Percentiles rank a stretch among this genome's conserved stretches.
Conservation (phyloP, 2,329 filamentous ascomycete genomes). For the Pseudocercospora fuligena region DNA sequence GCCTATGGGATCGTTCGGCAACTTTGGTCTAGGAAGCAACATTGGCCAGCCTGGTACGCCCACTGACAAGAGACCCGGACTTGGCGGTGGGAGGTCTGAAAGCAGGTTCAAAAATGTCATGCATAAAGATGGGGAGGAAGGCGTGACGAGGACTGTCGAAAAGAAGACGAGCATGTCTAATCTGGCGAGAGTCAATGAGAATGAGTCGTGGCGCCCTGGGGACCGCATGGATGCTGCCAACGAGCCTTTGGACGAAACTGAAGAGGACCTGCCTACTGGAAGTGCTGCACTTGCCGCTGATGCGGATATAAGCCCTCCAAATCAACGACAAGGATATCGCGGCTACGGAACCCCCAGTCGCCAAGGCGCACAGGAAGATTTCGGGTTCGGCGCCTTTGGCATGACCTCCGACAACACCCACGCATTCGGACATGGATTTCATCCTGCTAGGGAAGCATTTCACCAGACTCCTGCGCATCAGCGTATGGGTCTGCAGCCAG, state of each 20-base stretch:
- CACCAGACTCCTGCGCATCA: constrained; percentile 59
- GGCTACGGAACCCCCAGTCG: constrained; percentile 52
- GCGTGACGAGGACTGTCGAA: constrained; percentile 47
- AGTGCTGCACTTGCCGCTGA: constrained; percentile 76
- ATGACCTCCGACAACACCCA: constrained; percentile 58
- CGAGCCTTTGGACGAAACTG: constrained; percentile 63
- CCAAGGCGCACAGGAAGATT: constrained; percentile 60
- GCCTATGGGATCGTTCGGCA: constrained; percentile 85
- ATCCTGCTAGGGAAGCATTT: constrained; percentile 58
- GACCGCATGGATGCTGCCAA: constrained; percentile 31
- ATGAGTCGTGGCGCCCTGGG: constrained; percentile 53
- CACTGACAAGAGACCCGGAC: constrained; percentile 72
- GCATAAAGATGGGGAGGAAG: constrained; percentile 76
- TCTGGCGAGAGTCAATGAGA: constrained; percentile 60
- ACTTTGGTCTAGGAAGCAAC: constrained; percentile 69
- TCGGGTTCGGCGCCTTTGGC: constrained; percentile 64
- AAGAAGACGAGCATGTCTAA: constrained; percentile 61
- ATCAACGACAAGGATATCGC: constrained; percentile 47
- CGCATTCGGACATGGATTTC: constrained; percentile 36
- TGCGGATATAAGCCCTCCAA: constrained; percentile 68
- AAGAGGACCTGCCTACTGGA: constrained; percentile 68
- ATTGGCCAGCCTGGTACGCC: constrained; percentile 53
- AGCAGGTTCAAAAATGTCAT: constrained; percentile 87
- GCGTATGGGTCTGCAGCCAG: constrained; percentile 48
- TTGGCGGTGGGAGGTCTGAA: constrained; percentile 71